Evolutionary conservation across 176 grass and related monocot genomes (phyloP).

Genomic region (Musa schizocarpa): DNA sequence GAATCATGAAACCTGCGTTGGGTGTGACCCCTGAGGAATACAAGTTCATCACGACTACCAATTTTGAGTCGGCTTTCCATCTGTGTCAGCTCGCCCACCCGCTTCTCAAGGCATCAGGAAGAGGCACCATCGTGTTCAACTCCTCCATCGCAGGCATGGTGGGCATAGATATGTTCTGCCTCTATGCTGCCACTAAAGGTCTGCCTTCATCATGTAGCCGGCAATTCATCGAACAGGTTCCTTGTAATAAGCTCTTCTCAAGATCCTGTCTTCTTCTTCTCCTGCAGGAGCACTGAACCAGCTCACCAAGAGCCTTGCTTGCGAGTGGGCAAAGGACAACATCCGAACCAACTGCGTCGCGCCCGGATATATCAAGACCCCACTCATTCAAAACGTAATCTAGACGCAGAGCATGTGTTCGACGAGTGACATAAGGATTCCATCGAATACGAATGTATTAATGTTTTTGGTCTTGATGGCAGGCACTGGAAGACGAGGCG

Average conservation of each 20-base stretch:
- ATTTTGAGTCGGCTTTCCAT: constrained; percentile 37
- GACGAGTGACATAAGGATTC: too few relatives aligned
- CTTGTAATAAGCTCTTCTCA: too few relatives aligned
- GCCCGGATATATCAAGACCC: neutral
- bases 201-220: neutral
- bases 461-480: too few relatives aligned
- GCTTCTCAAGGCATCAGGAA: constrained; percentile 7
- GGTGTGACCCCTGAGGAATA: constrained; percentile 19
- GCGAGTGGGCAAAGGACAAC: neutral
- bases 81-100: constrained; percentile 35
- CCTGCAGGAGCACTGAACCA: neutral
- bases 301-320: neutral
- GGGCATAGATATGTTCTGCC: neutral
- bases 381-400: neutral
- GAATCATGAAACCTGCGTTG: constrained; percentile 1
- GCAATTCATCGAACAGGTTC: too few relatives aligned
- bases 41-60: constrained; percentile 24
- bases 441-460: too few relatives aligned
- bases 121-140: constrained; percentile 26
- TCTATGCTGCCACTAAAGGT: neutral
- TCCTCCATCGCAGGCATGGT: constrained; percentile 18
- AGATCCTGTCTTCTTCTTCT: too few relatives aligned
- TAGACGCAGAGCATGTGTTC: too few relatives aligned
- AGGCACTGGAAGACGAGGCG: neutral
- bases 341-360: constrained; percentile 3